These are phyloP conservation scores for Euphorbia tirucalli DNA, from an alignment of 345 rosid genomes.

Conservation along the genomic window DNA sequence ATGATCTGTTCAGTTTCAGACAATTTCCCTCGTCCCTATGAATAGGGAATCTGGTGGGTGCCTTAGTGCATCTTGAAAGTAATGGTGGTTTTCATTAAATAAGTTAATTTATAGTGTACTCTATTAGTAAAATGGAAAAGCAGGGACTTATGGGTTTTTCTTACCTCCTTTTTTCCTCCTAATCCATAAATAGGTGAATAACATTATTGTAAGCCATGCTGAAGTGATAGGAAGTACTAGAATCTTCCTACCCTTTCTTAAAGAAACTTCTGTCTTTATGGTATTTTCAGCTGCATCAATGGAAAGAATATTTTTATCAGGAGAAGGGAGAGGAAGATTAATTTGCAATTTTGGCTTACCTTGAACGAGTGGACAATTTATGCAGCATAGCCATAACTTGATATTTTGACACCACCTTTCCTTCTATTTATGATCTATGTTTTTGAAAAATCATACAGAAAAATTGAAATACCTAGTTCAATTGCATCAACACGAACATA, in stretches of 20 bases:
- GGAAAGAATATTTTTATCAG: neutral
- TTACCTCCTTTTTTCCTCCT: slow-evolving; percentile 13
- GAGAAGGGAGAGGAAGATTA: neutral
- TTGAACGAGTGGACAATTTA: neutral
- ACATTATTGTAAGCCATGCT: neutral
- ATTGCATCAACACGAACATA: slow-evolving; percentile 15
- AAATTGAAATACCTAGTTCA: neutral
- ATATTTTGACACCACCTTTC: neutral
- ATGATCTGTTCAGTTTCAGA: neutral
- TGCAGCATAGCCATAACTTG: neutral
- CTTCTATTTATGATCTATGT: too few relatives aligned
- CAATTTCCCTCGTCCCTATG: too few relatives aligned
- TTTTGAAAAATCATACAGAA: neutral
- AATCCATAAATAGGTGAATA: neutral
- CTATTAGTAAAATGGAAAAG: too few relatives aligned
- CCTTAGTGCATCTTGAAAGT: too few relatives aligned
- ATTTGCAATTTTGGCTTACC: neutral
- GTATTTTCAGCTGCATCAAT: neutral
- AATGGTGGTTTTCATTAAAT: too few relatives aligned
- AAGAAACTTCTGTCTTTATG: neutral
- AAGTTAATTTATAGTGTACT: too few relatives aligned
- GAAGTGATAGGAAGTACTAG: neutral
- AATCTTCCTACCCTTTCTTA: neutral
- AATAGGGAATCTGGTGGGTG: too few relatives aligned
- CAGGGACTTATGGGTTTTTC: too few relatives aligned